Evolutionary conservation across 345 rosid genomes (phyloP).

Genomic region (Sisymbrium irio): DNA sequence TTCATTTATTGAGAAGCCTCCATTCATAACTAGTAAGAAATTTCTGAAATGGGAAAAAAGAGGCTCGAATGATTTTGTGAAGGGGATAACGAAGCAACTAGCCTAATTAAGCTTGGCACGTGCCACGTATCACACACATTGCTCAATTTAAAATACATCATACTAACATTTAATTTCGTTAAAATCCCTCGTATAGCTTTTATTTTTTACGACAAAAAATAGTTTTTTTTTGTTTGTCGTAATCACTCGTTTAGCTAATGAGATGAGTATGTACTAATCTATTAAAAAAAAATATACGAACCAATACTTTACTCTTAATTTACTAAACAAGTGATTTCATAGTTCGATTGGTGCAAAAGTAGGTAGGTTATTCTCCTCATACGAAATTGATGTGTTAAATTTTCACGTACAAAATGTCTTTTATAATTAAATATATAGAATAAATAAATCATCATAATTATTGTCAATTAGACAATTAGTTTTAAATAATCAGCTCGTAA

Average conservation of each 20-base stretch:
- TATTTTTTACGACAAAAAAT: too few species aligned
- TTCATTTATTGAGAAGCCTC: slow-evolving; percentile 7
- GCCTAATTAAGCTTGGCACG: background rate
- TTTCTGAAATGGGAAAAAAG: background rate
- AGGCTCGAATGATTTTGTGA: slow-evolving; percentile 6
- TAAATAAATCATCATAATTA: background rate
- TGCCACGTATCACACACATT: too few species aligned
- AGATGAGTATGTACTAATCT: background rate
- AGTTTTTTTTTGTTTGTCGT: too few species aligned
- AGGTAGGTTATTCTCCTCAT: background rate
- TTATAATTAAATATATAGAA: background rate
- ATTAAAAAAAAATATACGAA: background rate
- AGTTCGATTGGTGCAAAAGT: background rate
- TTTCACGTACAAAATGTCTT: background rate
- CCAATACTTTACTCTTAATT: background rate
- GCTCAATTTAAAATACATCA: background rate
- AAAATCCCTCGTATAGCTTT: background rate
- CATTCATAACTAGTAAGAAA: slow-evolving; percentile 1
- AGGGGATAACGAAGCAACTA: background rate
- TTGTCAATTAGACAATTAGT: too few species aligned
- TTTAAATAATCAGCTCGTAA: background rate
- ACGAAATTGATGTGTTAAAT: background rate
- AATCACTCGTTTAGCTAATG: background rate
- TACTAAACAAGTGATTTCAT: background rate
- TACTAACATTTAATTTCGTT: background rate